phyloP scores from a whole-genome alignment of 495 filamentous ascomycete genomes.

The Neurospora tetrasperma region DNA sequence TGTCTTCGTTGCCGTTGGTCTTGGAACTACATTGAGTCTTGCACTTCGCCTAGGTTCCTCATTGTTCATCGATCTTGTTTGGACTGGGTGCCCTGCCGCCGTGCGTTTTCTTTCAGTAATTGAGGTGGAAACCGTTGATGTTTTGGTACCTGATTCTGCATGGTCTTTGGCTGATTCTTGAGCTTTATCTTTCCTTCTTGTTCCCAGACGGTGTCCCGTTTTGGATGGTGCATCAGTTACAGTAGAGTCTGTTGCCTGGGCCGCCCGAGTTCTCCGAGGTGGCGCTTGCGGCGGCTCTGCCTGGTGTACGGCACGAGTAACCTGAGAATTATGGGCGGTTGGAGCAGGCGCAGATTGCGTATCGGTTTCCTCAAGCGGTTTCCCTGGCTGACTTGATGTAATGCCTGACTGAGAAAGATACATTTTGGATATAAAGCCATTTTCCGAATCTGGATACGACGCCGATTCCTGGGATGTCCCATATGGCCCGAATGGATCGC shows the following conservation, averaged over 20 bases:
- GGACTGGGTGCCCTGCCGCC: slow-evolving; percentile 68
- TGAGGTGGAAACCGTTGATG: slow-evolving; percentile 19
- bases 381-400: slow-evolving; percentile 9
- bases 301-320: slow-evolving; percentile 19
- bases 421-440: slow-evolving; percentile 34
- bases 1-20: slow-evolving; percentile 39
- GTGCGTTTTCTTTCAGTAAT: slow-evolving; percentile 66
- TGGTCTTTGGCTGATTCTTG: slow-evolving; percentile 22
- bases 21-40: slow-evolving; percentile 55
- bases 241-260: slow-evolving; percentile 43
- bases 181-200: slow-evolving; percentile 36
- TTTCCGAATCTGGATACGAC: slow-evolving; percentile 13
- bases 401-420: slow-evolving; percentile 28
- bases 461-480: background rate
- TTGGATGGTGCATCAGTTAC: slow-evolving; percentile 54
- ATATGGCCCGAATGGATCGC: slow-evolving; percentile 35
- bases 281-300: slow-evolving; percentile 61
- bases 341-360: slow-evolving; percentile 25
- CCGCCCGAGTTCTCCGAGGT: slow-evolving; percentile 46
- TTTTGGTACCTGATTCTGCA: slow-evolving; percentile 10
- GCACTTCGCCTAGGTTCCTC: slow-evolving; percentile 70
- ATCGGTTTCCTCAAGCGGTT: slow-evolving; percentile 26
- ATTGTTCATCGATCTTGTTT: slow-evolving; percentile 42
- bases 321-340: slow-evolving; percentile 21
- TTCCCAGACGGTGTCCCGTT: slow-evolving; percentile 44